Base-by-base conservation (phyloP, 208 protist species). In the Leishmania amazonensis region DNA sequence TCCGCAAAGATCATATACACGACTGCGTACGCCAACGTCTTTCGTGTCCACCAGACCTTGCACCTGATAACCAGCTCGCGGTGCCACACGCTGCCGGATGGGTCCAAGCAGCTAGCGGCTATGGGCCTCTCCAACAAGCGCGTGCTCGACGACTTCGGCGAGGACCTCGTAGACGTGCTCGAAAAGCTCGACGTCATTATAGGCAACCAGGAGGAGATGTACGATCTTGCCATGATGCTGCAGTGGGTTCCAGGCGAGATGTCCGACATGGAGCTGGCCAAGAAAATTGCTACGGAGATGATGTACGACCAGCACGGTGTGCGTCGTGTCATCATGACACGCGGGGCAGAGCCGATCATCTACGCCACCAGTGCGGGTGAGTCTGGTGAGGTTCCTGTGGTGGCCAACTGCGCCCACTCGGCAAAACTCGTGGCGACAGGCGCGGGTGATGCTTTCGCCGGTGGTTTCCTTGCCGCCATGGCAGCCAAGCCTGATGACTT, bases 361-460 rank as follows among this genome's bases (percentile, higher is more conserved):
- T 92, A 98, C 60, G 94, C 84, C 71, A 83, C 76, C 1, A 85
- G 83, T 53, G 85, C 85, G 4, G 82, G 84, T 0, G 45, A 74
- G 13, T 35, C 51, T 1, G 79, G 78, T 6, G 80, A 83, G 64
- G 91, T 92, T 42, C 54, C 65, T 21, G 91, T 96, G 54, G 45
- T 82, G 17, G 75, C 97, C 35, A 58, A 47, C 40, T 45, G 51
- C 2, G 85, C 92, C 28, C 68, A 94, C 40, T 97, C 97, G 58
- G 89, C 97, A 28, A 98, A 99, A 74, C 40, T 83, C 31, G 19
- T 47, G 76, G 88, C 90, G 31, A 99, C 99, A 51, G 98, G 96
- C 62, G 97, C 95, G 38, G 97, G 97, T 47, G 98, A 99, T 80
- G 89, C 93, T 54, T 99, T 99, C 76, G 93, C 96, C 42, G 98